Evolutionary conservation across 2,329 filamentous ascomycete species (phyloP).

Genomic region (Diaporthe capsici): DNA sequence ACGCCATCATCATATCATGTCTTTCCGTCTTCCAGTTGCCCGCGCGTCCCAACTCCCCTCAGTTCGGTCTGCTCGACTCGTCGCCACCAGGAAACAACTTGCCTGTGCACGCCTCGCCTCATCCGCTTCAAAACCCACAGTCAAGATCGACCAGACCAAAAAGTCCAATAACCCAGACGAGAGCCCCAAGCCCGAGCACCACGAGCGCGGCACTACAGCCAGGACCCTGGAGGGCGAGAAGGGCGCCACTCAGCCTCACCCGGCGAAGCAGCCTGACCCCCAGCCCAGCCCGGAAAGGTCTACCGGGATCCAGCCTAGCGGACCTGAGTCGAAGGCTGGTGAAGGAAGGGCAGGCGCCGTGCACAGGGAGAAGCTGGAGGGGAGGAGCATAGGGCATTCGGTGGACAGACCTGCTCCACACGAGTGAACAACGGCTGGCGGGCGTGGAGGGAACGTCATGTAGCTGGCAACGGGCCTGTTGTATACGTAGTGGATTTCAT

Average conservation of each 20-base stretch:
- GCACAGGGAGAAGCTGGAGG: not conserved
- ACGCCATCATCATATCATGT: not conserved
- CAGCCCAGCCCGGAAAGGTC: not conserved
- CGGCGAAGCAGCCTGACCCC: not conserved
- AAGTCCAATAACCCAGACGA: conserved; percentile 5
- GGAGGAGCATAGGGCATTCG: conserved; percentile 4
- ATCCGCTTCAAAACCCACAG: not conserved
- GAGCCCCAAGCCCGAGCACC: not conserved
- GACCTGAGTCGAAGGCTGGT: not conserved
- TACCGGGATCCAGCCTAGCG: not conserved
- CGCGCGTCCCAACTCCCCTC: too few species aligned
- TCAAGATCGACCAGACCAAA: conserved; percentile 7
- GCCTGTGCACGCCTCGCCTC: not conserved
- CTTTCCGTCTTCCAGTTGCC: not conserved
- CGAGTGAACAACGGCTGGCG: not conserved
- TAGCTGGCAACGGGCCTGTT: not conserved
- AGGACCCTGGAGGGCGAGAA: not conserved
- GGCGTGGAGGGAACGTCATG: conserved; percentile 5
- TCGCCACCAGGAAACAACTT: not conserved
- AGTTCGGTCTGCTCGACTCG: too few species aligned
- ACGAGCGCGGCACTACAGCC: not conserved
- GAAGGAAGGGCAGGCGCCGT: not conserved
- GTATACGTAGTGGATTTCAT: not conserved
- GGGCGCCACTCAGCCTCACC: not conserved
- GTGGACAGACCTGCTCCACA: not conserved